phyloP scores from a whole-genome alignment of 2,329 filamentous ascomycete genomes.

The Aureobasidium leucospermi region DNA sequence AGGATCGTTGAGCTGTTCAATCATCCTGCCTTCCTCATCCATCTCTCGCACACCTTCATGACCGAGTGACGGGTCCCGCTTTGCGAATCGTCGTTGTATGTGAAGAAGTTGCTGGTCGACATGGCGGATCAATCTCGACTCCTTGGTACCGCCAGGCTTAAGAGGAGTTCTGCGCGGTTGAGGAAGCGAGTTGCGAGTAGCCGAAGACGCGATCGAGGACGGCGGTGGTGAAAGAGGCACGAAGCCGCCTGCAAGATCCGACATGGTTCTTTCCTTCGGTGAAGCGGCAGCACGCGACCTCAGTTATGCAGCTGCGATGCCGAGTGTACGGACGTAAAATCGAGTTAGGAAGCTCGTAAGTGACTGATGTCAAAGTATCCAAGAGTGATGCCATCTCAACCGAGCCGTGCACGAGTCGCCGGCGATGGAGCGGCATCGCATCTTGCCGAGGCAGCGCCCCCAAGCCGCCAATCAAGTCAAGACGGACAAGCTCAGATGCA shows the following conservation, averaged over 20 bases:
- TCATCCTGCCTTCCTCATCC: constrained; percentile 15
- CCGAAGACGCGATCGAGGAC: constrained; percentile 37
- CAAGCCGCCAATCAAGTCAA: constrained; percentile 5
- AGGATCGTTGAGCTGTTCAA: constrained; percentile 9
- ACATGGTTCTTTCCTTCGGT: background rate
- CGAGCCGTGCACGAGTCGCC: no score
- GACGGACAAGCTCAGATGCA: background rate
- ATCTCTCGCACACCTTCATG: constrained; percentile 15
- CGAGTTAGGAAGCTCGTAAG: constrained; percentile 1
- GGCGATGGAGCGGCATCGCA: background rate
- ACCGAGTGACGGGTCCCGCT: constrained; percentile 31
- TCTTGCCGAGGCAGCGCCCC: background rate
- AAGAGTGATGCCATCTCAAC: background rate
- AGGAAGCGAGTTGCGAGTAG: constrained; percentile 39
- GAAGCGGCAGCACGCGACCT: constrained; percentile 1
- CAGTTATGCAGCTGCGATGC: background rate
- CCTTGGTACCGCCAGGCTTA: constrained; percentile 49
- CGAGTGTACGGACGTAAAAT: background rate
- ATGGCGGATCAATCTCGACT: constrained; percentile 51
- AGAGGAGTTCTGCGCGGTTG: constrained; percentile 47
- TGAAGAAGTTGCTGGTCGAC: constrained; percentile 46
- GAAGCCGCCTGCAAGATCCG: constrained; percentile 10
- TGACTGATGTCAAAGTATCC: background rate
- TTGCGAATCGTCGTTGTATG: constrained; percentile 47
- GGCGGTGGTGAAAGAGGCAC: constrained; percentile 40